These are phyloP conservation scores for Rugonectria rugulosa DNA, from an alignment of 2,329 filamentous ascomycete genomes.

Conservation along the genomic window DNA sequence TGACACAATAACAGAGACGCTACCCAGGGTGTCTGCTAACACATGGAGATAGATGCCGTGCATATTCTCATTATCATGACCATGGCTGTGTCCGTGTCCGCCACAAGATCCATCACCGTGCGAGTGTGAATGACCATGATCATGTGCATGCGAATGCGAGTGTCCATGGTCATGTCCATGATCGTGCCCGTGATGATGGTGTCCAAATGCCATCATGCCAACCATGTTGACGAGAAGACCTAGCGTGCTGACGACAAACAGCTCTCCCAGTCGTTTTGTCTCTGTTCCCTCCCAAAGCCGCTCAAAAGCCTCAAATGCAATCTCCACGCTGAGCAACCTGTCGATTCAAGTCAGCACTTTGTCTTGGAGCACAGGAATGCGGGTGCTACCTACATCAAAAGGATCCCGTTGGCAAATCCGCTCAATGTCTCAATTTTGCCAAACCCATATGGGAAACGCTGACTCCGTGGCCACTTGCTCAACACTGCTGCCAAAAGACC, in stretches of 20 bases:
- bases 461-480: slow-evolving; percentile 93
- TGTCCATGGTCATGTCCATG: slow-evolving; percentile 51
- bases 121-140: slow-evolving; percentile 51
- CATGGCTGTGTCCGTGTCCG: slow-evolving; percentile 46
- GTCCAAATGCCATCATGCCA: slow-evolving; percentile 85
- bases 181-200: slow-evolving; percentile 65
- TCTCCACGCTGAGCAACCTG: slow-evolving; percentile 92
- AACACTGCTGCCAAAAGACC: slow-evolving; percentile 92
- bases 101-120: slow-evolving; percentile 50
- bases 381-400: slow-evolving; percentile 77
- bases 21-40: slow-evolving; percentile 92
- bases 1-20: slow-evolving; percentile 91
- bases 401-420: slow-evolving; percentile 95
- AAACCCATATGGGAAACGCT: slow-evolving; percentile 91
- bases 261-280: slow-evolving; percentile 83
- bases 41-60: slow-evolving; percentile 96
- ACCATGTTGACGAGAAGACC: slow-evolving; percentile 91
- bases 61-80: slow-evolving; percentile 97
- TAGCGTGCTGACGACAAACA: slow-evolving; percentile 86
- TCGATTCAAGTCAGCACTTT: slow-evolving; percentile 19
- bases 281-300: slow-evolving; percentile 83
- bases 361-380: neutral
- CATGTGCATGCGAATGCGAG: slow-evolving; percentile 31
- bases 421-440: slow-evolving; percentile 97
- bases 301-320: slow-evolving; percentile 93